Evolutionary conservation across 2,329 filamentous ascomycete genomes (phyloP), one percentile per base, ranked within the genome.

Genomic region (Ceratocystiopsis minuta): DNA sequence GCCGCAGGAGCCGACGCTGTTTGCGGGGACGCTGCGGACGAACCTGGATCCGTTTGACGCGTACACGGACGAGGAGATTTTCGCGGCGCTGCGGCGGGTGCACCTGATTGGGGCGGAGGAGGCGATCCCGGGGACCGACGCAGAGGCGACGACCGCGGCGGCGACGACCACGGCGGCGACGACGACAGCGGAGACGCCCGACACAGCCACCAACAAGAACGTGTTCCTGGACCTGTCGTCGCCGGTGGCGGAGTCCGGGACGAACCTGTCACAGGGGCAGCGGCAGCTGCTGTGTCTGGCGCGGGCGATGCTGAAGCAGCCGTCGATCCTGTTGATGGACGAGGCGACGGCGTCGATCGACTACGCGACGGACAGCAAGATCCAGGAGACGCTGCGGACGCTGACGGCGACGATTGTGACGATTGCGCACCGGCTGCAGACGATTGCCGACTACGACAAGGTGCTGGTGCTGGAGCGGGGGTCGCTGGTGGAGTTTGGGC

Each of bases 341-440:
- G 90, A 98, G 65, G 90, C 90, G 1, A 98, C 90, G 0, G 90
- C 90, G 0, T 93, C 84, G 0, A 96, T 98, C 54, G 90, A 98
- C 62, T 96, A 96, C 60, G 80, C 78, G 6, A 98, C 90, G 2
- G 90, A 98, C 54, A 70, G 79, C 39, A 95, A 94, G 64, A 96
- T 98, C 51, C 90, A 98, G 60, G 85, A 84, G 53, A 96, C 90
- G 0, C 87, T 98, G 46, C 80, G 86, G n/a, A 82, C 94, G 58
- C 72, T 96, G 52, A 80, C 78, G 49, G 84, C 86, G 57, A 98
- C 90, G 0, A 94, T 92, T 46, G 83, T 96, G 56, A 96, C 90
- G 0, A 96, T 98, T 54, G 90, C 90, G 1, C 90, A 98, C 60
- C 76, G 90, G 16, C 67, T 98, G 49, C 86, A 94, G 56, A 98